Base-by-base conservation (phyloP, 2,329 filamentous ascomycete species). In the Beauveria pseudobassiana region DNA sequence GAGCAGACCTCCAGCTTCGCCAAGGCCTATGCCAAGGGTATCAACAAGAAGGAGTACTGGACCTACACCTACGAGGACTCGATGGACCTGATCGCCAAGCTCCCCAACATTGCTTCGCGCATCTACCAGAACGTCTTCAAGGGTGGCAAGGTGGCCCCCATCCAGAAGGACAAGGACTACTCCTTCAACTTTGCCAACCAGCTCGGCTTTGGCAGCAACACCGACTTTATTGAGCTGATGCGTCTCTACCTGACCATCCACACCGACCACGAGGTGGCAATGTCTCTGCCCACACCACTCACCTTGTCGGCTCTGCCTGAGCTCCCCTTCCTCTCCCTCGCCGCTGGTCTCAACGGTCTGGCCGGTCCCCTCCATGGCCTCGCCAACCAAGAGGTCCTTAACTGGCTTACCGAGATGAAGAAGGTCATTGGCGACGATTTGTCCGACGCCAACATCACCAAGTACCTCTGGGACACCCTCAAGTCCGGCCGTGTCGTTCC, bases 101-200 rank as follows among this genome's bases (percentile, higher is more conserved):
- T 99, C 71, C 95, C 95, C 76, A 97, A 91, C 77, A 97, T 99
- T 73, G 95, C 95, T 67, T 84, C 95, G 67, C 91, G 92, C 82
- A 99, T 99, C 86, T 99, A 99, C 88, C 95, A 96, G 84, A 99
- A 99, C 79, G 89, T 98, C 77, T 99, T 96, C 91, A 97, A 98
- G 88, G 95, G 96, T 75, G 95, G 95, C 82, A 98, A 98, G 88
- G 93, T 99, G 69, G 90, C 91, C 64, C 77, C 92, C 61, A 86
- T 96, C 77, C 88, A 98, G 85, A 96, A 96, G 86, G 93, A 98
- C 83, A 95, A 98, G 90, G 95, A 99, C 77, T 99, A 97, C 84
- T 86, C 88, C 72, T 99, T 89, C 90, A 99, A 99, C 89, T 90
- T 99, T 77, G 93, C 95, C 80, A 98, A 98, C 87, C 92, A 96